phyloP scores from a whole-genome alignment of 495 filamentous ascomycete genomes.

The Lasiosphaeria ovina region DNA sequence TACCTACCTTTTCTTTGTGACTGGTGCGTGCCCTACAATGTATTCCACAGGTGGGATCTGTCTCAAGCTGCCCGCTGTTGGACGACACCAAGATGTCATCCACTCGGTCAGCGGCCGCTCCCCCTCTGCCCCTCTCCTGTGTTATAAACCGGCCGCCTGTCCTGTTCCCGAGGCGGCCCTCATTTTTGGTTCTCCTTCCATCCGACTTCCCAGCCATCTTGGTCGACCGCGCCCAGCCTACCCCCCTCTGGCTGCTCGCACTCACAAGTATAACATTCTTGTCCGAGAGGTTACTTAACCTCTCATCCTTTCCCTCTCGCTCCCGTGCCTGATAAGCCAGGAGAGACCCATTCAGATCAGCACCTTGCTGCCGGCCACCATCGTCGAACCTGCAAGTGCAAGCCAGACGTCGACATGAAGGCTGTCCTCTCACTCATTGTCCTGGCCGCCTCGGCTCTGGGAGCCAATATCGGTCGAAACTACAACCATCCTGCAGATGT shows the following conservation, averaged over 20 bases:
- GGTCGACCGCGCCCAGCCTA: slow-evolving; percentile 24
- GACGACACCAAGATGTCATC: slow-evolving; percentile 16
- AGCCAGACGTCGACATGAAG: slow-evolving; percentile 38
- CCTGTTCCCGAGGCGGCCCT: not conserved
- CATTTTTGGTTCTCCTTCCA: slow-evolving; percentile 9
- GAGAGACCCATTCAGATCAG: not conserved
- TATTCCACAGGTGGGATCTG: slow-evolving; percentile 12
- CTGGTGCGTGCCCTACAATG: slow-evolving; percentile 13
- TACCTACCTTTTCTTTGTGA: slow-evolving; percentile 8
- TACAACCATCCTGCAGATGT: not conserved
- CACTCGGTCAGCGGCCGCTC: not conserved
- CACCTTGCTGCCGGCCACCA: slow-evolving; percentile 7
- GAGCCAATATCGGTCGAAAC: slow-evolving; percentile 24
- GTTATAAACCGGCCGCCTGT: slow-evolving; percentile 8
- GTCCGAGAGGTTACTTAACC: slow-evolving; percentile 49
- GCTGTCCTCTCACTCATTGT: slow-evolving; percentile 37
- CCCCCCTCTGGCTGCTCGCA: slow-evolving; percentile 16
- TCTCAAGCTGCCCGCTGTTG: slow-evolving; percentile 5
- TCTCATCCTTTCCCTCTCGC: slow-evolving; percentile 21
- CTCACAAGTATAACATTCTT: slow-evolving; percentile 42
- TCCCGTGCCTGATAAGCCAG: slow-evolving; percentile 9
- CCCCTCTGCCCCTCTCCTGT: slow-evolving; percentile 5
- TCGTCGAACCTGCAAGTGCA: slow-evolving; percentile 15
- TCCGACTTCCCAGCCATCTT: slow-evolving; percentile 20
- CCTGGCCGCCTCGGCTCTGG: slow-evolving; percentile 41